phyloP scores from a whole-genome alignment of 768 basidiomycete species.

The Pleurotus salmoneostramineus region DNA sequence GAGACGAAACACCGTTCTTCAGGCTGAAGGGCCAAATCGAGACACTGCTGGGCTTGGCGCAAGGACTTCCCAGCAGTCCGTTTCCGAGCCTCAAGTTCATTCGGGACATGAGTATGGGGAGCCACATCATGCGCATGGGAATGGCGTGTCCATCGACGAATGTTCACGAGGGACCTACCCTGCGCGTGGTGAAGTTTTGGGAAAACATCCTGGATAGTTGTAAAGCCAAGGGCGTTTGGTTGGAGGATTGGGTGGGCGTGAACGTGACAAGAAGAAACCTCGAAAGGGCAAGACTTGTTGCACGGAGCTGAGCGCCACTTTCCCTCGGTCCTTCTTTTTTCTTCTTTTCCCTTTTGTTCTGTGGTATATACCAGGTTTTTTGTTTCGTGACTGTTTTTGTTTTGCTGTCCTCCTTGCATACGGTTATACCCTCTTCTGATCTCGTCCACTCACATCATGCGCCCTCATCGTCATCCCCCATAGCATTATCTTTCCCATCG shows the following conservation, averaged over 20 bases:
- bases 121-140: conserved; percentile 47
- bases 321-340: not conserved
- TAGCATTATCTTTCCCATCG: not conserved
- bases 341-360: not conserved
- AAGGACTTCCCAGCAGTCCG: conserved; percentile 32
- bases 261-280: conserved; percentile 48
- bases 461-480: not conserved
- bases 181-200: conserved; percentile 38
- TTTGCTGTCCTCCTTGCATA: not conserved
- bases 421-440: not conserved
- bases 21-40: conserved; percentile 62
- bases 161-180: conserved; percentile 20
- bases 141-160: conserved; percentile 9
- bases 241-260: conserved; percentile 61
- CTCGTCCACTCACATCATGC: not conserved
- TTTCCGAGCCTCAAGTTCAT: conserved; percentile 61
- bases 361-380: not conserved
- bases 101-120: conserved; percentile 60
- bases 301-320: not conserved
- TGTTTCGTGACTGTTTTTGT: not conserved
- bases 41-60: conserved; percentile 38
- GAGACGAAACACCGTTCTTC: conserved; percentile 53
- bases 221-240: conserved; percentile 49
- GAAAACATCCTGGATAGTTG: conserved; percentile 37
- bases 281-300: conserved; percentile 17